Percentiles rank a stretch among this genome's conserved stretches.
phyloP scores from a whole-genome alignment of 2,329 filamentous ascomycete genomes.

The Dactylellina cionopaga region DNA sequence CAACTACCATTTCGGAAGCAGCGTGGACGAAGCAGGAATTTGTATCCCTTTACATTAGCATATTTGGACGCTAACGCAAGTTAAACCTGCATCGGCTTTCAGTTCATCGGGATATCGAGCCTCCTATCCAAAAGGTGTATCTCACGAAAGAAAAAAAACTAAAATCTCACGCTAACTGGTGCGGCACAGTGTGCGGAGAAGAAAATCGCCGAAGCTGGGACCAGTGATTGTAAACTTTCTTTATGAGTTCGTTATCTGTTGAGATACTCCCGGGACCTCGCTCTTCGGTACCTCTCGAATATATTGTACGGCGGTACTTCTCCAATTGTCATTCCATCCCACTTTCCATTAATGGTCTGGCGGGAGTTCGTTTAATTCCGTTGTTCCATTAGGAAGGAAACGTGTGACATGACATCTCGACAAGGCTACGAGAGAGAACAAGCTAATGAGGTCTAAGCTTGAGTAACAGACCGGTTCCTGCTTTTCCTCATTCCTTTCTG shows the following conservation, averaged over 20 bases:
- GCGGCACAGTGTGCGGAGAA: conserved; percentile 15
- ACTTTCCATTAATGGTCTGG: conserved; percentile 50
- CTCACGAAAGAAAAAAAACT: background rate
- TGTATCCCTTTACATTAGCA: conserved; percentile 22
- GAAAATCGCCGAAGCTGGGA: conserved; percentile 18
- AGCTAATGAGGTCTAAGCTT: conserved; percentile 40
- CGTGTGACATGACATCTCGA: conserved; percentile 52
- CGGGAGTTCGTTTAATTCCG: conserved; percentile 52
- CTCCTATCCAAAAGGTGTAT: conserved; percentile 1
- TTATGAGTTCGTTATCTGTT: conserved; percentile 10
- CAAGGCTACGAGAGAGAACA: conserved; percentile 43
- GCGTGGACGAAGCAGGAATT: conserved; percentile 47
- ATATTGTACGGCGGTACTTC: conserved; percentile 1
- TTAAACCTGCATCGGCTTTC: conserved; percentile 32
- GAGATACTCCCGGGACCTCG: background rate
- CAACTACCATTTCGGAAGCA: conserved; percentile 34
- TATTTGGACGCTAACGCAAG: conserved; percentile 30
- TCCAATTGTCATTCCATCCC: conserved; percentile 33
- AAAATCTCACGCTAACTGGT: conserved; percentile 11
- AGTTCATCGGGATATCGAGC: conserved; percentile 34
- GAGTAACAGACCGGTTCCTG: conserved; percentile 51
- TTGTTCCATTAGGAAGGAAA: conserved; percentile 52
- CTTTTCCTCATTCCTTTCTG: conserved; percentile 50
- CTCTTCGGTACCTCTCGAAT: conserved; percentile 23
- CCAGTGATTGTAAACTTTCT: background rate